phyloP scores from a whole-genome alignment of 2,329 filamentous ascomycete genomes.

The Chalaropsis ovoidea region DNA sequence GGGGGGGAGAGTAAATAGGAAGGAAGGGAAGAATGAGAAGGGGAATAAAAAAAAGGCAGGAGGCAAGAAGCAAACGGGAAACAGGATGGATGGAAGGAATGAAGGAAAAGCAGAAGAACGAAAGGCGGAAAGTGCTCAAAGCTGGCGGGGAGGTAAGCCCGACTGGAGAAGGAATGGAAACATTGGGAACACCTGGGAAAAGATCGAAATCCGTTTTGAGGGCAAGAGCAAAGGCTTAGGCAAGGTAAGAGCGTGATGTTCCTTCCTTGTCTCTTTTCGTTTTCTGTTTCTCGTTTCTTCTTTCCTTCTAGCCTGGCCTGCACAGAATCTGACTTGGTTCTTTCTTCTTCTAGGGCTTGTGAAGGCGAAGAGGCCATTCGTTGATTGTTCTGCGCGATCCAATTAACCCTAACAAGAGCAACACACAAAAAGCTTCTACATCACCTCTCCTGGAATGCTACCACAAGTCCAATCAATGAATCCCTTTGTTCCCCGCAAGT shows the following conservation, averaged over 20 bases:
- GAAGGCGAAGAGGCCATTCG: too few species aligned
- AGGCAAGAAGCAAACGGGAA: not conserved
- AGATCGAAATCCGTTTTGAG: too few species aligned
- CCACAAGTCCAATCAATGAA: not conserved
- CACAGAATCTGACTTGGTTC: too few species aligned
- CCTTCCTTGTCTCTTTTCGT: not conserved
- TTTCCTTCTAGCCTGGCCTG: not conserved
- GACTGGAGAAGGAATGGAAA: not conserved
- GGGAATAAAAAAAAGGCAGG: not conserved
- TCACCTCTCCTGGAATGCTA: not conserved
- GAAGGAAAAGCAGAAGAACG: not conserved
- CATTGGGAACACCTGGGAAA: not conserved
- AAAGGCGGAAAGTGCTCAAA: not conserved
- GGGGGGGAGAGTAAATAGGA: not conserved
- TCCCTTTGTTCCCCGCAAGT: constrained; percentile 12
- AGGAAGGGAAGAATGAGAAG: not conserved
- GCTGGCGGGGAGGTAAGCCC: not conserved
- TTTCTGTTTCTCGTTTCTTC: not conserved
- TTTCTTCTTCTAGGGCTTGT: too few species aligned
- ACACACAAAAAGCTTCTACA: not conserved
- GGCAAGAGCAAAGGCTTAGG: not conserved
- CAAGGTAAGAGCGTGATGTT: not conserved
- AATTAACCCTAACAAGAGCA: not conserved
- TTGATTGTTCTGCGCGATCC: too few species aligned
- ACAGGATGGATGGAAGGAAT: not conserved